phyloP scores from a whole-genome alignment of 2,329 filamentous ascomycete species.

The Apiospora phragmitis region DNA sequence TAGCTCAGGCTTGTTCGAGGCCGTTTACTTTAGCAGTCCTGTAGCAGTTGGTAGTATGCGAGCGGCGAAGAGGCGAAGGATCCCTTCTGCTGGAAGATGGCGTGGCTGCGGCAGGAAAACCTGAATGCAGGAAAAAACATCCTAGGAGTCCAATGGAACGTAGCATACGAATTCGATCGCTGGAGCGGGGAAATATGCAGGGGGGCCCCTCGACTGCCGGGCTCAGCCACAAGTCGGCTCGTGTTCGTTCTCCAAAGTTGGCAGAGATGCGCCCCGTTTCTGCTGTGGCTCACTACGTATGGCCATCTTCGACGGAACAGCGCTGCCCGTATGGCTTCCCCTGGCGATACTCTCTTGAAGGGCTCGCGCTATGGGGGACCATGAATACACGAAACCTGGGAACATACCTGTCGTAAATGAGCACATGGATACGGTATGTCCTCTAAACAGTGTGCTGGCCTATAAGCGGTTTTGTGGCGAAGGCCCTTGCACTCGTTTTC shows the following conservation, averaged over 20 bases:
- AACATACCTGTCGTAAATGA: neutral
- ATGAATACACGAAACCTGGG: neutral
- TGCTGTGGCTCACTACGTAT: neutral
- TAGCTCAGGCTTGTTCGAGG: neutral
- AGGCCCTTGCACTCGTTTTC: neutral
- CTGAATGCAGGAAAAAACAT: neutral
- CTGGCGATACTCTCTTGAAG: neutral
- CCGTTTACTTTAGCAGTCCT: neutral
- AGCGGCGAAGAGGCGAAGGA: neutral
- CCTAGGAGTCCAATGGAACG: neutral
- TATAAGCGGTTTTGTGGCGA: neutral
- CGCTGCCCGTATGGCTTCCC: neutral
- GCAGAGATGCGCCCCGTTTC: neutral
- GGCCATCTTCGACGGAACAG: neutral
- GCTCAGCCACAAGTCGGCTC: neutral
- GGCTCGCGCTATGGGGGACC: no score
- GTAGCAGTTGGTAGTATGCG: neutral
- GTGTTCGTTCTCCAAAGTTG: conserved; percentile 1
- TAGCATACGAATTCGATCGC: neutral
- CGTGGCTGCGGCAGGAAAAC: neutral
- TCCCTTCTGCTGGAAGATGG: neutral
- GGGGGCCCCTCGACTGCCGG: neutral
- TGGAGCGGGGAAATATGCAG: conserved; percentile 3
- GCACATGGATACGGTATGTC: neutral
- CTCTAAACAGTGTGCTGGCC: neutral